Evolutionary conservation across 805 yeast genomes (phyloP).

Genomic region (Saccharomyces paradoxus): DNA sequence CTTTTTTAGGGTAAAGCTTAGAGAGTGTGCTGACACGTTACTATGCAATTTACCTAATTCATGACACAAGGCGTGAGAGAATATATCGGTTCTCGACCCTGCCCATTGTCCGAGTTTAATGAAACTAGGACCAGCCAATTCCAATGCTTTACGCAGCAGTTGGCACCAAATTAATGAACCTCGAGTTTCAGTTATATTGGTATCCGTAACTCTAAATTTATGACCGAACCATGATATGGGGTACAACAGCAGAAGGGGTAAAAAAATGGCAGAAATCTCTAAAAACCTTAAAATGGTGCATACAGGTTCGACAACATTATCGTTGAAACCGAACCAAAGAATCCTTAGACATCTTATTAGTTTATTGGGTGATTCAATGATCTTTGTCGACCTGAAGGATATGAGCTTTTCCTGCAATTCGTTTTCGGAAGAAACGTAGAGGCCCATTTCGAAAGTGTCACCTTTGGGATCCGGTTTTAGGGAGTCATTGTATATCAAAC

Average conservation of each 20-base stretch:
- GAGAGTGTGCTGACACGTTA: conserved; percentile 66
- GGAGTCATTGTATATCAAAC: conserved; percentile 9
- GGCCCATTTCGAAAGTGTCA: conserved; percentile 64
- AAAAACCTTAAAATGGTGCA: conserved; percentile 60
- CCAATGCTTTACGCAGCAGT: conserved; percentile 57
- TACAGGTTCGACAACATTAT: conserved; percentile 60
- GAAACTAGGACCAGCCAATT: conserved; percentile 86
- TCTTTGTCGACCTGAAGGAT: conserved; percentile 13
- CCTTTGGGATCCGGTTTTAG: conserved; percentile 38
- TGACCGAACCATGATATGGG: conserved; percentile 45
- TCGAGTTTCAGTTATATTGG: conserved; percentile 32
- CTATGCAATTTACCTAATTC: conserved; percentile 76
- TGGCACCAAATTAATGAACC: conserved; percentile 71
- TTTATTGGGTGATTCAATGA: not conserved
- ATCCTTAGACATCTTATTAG: conserved; percentile 30
- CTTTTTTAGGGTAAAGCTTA: conserved; percentile 49
- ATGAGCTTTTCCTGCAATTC: conserved; percentile 37
- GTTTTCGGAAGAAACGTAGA: conserved; percentile 50
- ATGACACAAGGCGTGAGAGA: conserved; percentile 68
- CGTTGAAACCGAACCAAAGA: conserved; percentile 39
- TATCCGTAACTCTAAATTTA: conserved; percentile 8
- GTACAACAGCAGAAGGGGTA: conserved; percentile 58
- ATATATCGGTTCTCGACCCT: conserved; percentile 90
- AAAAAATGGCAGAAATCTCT: conserved; percentile 55
- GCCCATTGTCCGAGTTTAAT: conserved; percentile 98